Base-by-base conservation (phyloP, 73 alveolate species). In the Symbiodinium natans region DNA sequence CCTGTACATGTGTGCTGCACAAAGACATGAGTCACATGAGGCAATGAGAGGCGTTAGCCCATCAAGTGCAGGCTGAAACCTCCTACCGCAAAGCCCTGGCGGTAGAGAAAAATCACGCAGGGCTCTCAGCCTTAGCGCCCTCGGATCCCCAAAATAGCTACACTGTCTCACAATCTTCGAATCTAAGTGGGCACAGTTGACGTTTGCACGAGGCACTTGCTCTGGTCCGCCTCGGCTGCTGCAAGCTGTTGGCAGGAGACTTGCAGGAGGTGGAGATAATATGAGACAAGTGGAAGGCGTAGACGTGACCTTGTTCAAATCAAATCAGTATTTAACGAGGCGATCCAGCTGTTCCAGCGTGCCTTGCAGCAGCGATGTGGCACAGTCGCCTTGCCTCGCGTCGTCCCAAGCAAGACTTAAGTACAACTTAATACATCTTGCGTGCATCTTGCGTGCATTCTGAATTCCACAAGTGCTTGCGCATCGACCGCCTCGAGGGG, bases 291-390 rank as follows among this genome's bases (percentile, higher is more conserved):
- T 33, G 5, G 31, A 29, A 13, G 86, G 27, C 15, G 48, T 31
- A 84, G 80, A 31, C 36, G 27, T 8, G 80, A 36, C 80, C 33
- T 29, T 63, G 36, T 23, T 63, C 80, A 25, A n/a, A 46, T 13
- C 59, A 46, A 46, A 9, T 46, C 59, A 13, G 59, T 9, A 6
- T 46, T 6, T 13, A 13, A 46, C 13, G 75, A 89, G 95, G 97
- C 98, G 34, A 92, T 80, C 82, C 74, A 10, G 43, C 85, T 40
- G 25, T 80, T 92, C 84, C 98, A 92, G 68, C 90, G 98, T 6
- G 98, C 98, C 1, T 63, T 92, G 40, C 98, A 92, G 84, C 98
- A 92, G 71, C 80, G 98, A 29, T 77, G 92, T 25, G 98, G 98
- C 83, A 92, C 98, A 23, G 98, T 92, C 36, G 98, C 98, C 34